Conservation (phyloP, 2,329 filamentous ascomycete genomes). For the Phialocephala sp. region DNA sequence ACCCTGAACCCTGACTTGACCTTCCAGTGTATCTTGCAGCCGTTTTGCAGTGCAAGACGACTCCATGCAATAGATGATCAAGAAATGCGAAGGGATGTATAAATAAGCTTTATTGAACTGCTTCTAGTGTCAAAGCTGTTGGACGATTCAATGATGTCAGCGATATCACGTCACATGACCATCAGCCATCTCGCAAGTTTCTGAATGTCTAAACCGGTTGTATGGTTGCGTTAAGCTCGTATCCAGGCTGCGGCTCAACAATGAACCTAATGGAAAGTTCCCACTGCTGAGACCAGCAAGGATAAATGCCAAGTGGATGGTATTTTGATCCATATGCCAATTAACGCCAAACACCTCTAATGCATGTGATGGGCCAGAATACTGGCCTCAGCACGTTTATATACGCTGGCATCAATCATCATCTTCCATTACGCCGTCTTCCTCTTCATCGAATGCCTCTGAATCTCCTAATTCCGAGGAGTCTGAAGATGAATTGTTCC, state of each 20-base stretch:
- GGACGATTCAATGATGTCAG: slow-evolving; percentile 3
- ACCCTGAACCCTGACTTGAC: neutral
- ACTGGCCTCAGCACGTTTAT: neutral
- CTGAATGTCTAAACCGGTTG: neutral
- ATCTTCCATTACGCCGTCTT: slow-evolving; percentile 36
- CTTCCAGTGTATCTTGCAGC: neutral
- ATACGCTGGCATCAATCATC: slow-evolving; percentile 29
- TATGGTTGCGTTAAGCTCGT: neutral
- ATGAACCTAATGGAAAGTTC: neutral
- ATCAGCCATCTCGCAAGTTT: neutral
- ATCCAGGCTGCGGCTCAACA: neutral
- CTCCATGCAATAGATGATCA: neutral
- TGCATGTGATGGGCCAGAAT: neutral
- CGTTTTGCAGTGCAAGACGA: neutral
- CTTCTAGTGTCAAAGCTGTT: neutral
- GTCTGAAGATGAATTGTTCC: slow-evolving; percentile 28
- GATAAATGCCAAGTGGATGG: neutral
- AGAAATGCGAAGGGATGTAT: neutral
- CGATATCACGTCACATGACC: neutral
- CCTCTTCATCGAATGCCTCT: slow-evolving; percentile 40
- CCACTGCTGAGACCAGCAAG: neutral
- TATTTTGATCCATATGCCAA: neutral
- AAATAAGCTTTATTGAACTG: neutral
- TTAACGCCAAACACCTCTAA: slow-evolving; percentile 6
- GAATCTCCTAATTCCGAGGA: slow-evolving; percentile 34